Percentiles rank a stretch among this genome's conserved stretches.
Evolutionary conservation across 306 rosid species (phyloP).

Genomic region (Prosopis cineraria): DNA sequence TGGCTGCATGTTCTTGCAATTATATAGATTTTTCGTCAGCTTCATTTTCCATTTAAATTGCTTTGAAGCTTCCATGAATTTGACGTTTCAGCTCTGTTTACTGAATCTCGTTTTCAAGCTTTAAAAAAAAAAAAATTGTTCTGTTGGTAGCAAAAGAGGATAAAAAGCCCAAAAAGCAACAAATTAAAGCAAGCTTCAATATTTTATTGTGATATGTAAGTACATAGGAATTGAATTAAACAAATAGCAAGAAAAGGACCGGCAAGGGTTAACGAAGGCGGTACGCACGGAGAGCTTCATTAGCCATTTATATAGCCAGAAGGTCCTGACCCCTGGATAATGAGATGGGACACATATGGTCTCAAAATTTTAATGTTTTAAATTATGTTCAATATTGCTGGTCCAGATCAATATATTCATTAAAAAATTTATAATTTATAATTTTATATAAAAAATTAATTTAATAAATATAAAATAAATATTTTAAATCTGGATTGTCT

Average conservation of each 20-base stretch:
- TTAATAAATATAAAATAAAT: too few relatives aligned
- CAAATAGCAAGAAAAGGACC: neutral
- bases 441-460: too few relatives aligned
- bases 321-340: neutral
- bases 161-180: too few relatives aligned
- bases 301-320: neutral
- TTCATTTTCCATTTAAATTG: neutral
- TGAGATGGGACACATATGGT: neutral
- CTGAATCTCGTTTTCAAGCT: neutral
- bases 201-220: neutral
- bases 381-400: too few relatives aligned
- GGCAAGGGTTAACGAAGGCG: neutral
- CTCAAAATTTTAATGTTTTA: neutral
- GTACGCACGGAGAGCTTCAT: neutral
- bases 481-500: too few relatives aligned
- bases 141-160: too few relatives aligned
- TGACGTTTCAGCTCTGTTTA: neutral
- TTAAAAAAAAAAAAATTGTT: too few relatives aligned
- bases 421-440: too few relatives aligned
- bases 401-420: too few relatives aligned
- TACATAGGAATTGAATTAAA: neutral
- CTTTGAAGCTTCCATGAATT: neutral
- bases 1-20: neutral
- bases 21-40: neutral
- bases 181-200: too few relatives aligned